Evolutionary conservation across 2,329 filamentous ascomycete species (phyloP).

Genomic region (Shiraia sp.): DNA sequence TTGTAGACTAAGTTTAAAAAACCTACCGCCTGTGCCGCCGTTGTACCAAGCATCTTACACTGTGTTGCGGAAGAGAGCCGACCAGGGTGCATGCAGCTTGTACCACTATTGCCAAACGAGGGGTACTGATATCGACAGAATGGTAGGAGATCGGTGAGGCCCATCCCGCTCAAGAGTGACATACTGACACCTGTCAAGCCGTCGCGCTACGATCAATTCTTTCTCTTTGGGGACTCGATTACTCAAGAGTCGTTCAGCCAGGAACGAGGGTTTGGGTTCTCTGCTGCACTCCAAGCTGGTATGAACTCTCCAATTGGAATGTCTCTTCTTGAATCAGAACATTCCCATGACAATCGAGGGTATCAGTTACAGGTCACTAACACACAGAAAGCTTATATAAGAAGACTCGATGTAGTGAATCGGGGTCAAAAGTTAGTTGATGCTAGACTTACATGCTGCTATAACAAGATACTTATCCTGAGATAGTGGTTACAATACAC

Average conservation of each 20-base stretch:
- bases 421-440: slow-evolving; percentile 69
- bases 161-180: not conserved
- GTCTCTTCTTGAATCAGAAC: not conserved
- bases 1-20: too few species aligned
- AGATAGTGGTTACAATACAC: slow-evolving; percentile 76
- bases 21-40: too few species aligned
- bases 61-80: too few species aligned
- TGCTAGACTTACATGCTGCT: not conserved
- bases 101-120: slow-evolving; percentile 2
- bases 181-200: slow-evolving; percentile 20
- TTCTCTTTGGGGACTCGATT: slow-evolving; percentile 91
- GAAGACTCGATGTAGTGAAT: slow-evolving; percentile 84
- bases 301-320: too few species aligned
- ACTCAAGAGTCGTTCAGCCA: slow-evolving; percentile 69
- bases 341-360: not conserved
- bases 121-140: slow-evolving; percentile 1
- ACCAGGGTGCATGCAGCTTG: not conserved
- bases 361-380: not conserved
- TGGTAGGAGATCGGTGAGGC: slow-evolving; percentile 11
- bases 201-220: slow-evolving; percentile 49
- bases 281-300: slow-evolving; percentile 72
- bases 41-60: not conserved
- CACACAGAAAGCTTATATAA: slow-evolving; percentile 64
- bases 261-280: slow-evolving; percentile 72
- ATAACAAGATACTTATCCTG: slow-evolving; percentile 9